Evolutionary conservation across 2,329 filamentous ascomycete genomes (phyloP).

Genomic region (Knufia petricola): DNA sequence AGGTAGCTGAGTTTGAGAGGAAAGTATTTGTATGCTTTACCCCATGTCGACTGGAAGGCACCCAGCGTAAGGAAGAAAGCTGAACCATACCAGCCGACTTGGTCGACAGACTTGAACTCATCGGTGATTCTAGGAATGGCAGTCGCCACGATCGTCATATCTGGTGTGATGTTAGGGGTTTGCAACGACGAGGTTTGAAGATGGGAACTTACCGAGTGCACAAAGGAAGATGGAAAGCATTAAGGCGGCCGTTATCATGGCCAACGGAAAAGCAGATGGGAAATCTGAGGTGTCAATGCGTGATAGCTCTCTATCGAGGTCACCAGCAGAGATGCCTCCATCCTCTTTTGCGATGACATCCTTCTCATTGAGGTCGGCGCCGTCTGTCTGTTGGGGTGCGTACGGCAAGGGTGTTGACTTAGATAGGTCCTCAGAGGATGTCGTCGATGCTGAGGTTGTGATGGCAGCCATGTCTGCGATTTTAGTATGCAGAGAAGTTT

Average conservation of each 20-base stretch:
- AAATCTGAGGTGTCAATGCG: constrained; percentile 23
- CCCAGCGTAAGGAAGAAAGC: constrained; percentile 30
- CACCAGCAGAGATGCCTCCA: constrained; percentile 4
- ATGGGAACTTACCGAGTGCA: constrained; percentile 8
- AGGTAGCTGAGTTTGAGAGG: constrained; percentile 29
- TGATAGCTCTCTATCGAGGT: constrained; percentile 17
- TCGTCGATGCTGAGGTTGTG: constrained; percentile 8
- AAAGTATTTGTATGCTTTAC: constrained; percentile 27
- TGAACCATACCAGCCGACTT: constrained; percentile 31
- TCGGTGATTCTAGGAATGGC: constrained; percentile 30
- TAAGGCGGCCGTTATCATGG: constrained; percentile 21
- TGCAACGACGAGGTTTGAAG: neutral
- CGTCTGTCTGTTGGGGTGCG: constrained; percentile 11
- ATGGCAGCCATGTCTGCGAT: neutral
- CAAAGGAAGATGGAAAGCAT: constrained; percentile 21
- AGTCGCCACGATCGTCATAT: constrained; percentile 27
- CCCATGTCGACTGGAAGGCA: constrained; percentile 27
- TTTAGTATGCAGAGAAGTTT: neutral
- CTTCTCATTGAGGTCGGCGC: constrained; percentile 13
- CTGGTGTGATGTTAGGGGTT: neutral
- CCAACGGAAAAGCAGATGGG: constrained; percentile 17
- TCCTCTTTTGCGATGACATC: constrained; percentile 11
- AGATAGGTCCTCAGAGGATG: constrained; percentile 16
- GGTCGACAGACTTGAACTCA: constrained; percentile 26
- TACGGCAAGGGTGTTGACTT: constrained; percentile 14